A percentile compares a stretch with the other conserved stretches of the same genome.
Conservation (phyloP, 352 stramenopile genomes). For the Globisporangium cylindrosporum region DNA sequence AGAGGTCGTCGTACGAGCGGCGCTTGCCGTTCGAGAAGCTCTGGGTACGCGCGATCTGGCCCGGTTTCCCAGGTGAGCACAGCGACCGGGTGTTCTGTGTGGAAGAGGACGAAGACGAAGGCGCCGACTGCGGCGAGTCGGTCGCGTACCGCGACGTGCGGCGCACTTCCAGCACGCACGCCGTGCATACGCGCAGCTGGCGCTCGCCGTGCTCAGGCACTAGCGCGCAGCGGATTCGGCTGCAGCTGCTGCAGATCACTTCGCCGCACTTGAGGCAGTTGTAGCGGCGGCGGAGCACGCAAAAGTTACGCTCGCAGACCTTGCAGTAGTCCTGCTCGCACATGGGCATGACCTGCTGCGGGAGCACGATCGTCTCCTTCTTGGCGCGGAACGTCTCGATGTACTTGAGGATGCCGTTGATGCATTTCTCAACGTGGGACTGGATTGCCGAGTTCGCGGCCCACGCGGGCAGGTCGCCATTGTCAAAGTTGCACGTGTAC, state of each 20-base stretch:
- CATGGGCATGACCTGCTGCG: conserved; percentile 75
- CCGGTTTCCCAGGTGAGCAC: not conserved
- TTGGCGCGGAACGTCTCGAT: conserved; percentile 73
- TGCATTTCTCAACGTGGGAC: conserved; percentile 85
- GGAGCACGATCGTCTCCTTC: conserved; percentile 70
- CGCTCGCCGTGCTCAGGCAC: conserved; percentile 73
- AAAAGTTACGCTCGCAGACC: conserved; percentile 78
- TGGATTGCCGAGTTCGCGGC: conserved; percentile 82
- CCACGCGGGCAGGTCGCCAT: conserved; percentile 78
- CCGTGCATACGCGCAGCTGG: conserved; percentile 75
- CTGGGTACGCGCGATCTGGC: conserved; percentile 24
- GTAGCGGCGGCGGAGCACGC: conserved; percentile 64
- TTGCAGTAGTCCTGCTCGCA: conserved; percentile 66
- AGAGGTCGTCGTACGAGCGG: conserved; percentile 69
- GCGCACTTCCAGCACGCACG: conserved; percentile 69
- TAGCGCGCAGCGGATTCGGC: conserved; percentile 51
- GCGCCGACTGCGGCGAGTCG: conserved; percentile 16
- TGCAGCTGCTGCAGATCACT: conserved; percentile 79
- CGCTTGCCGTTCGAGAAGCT: conserved; percentile 56
- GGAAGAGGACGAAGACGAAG: not conserved
- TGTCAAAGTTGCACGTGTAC: conserved; percentile 87
- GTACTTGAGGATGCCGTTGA: conserved; percentile 86
- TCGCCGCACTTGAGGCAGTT: conserved; percentile 86
- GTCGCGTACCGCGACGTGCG: conserved; percentile 38
- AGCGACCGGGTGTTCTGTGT: not conserved